Percentiles rank a stretch among this genome's conserved stretches.
phyloP scores from a whole-genome alignment of 2,329 filamentous ascomycete genomes.

The Trichoderma koningiopsis region DNA sequence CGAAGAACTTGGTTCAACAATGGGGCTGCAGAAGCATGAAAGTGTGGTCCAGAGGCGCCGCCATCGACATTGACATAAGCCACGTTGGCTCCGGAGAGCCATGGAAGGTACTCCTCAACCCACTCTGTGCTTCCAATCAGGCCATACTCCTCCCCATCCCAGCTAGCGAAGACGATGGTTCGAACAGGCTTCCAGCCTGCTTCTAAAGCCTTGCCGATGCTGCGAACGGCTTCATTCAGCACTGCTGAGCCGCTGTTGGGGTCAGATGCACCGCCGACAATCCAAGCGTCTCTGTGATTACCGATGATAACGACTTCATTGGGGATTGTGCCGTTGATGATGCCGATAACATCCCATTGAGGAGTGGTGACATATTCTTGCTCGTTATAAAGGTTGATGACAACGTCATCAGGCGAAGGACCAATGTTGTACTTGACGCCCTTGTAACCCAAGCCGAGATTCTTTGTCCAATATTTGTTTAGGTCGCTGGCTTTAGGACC shows the following conservation, averaged over 20 bases:
- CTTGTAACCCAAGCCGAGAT: constrained; percentile 74
- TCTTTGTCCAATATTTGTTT: constrained; percentile 68
- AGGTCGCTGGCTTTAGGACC: constrained; percentile 78
- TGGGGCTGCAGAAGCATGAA: constrained; percentile 69
- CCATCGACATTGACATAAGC: constrained; percentile 88
- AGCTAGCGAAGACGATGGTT: constrained; percentile 86
- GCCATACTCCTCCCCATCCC: constrained; percentile 84
- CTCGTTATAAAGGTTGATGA: constrained; percentile 73
- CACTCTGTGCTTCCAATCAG: constrained; percentile 87
- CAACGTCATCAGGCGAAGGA: constrained; percentile 71
- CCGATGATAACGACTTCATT: constrained; percentile 88
- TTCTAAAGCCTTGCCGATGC: constrained; percentile 70
- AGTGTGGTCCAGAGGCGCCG: constrained; percentile 65
- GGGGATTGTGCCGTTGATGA: constrained; percentile 83
- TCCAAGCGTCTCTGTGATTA: constrained; percentile 92
- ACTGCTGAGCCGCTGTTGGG: constrained; percentile 81
- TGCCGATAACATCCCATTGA: constrained; percentile 88
- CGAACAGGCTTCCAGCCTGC: constrained; percentile 65
- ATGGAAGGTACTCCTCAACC: constrained; percentile 87
- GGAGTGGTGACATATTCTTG: constrained; percentile 82
- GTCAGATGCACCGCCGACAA: constrained; percentile 79
- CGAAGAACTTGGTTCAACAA: constrained; percentile 73
- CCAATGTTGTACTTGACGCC: constrained; percentile 85
- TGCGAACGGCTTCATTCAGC: constrained; percentile 75
- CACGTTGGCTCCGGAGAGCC: constrained; percentile 72